Conservation (phyloP, 1,284 basidiomycete genomes). For the Fistulinella cinereoalba region DNA sequence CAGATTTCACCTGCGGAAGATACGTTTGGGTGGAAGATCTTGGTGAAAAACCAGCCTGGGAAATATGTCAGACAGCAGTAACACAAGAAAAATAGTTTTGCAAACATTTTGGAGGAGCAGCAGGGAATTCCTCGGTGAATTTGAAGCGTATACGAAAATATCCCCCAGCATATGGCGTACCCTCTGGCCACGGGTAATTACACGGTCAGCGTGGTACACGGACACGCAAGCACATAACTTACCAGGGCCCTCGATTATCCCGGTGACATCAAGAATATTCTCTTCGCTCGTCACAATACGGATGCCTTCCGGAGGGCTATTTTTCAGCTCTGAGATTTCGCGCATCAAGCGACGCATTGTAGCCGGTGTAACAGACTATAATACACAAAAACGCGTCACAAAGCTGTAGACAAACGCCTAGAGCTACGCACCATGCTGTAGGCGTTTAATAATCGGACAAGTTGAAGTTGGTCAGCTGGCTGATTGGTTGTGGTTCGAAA, state of each 20-base stretch:
- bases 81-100: slow-evolving; percentile 7
- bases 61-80: slow-evolving; percentile 7
- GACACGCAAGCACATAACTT: slow-evolving; percentile 24
- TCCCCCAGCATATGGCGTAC: slow-evolving; percentile 89
- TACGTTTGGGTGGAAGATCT: slow-evolving; percentile 97
- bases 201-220: slow-evolving; percentile 14
- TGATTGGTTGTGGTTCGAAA: slow-evolving; percentile 26
- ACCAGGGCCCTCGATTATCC: slow-evolving; percentile 81
- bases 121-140: slow-evolving; percentile 88
- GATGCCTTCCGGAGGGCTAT: slow-evolving; percentile 83
- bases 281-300: slow-evolving; percentile 81
- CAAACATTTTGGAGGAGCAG: slow-evolving; percentile 88
- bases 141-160: slow-evolving; percentile 87
- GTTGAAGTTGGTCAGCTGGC: slow-evolving; percentile 13
- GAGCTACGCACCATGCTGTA: slow-evolving; percentile 26
- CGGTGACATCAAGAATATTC: slow-evolving; percentile 77
- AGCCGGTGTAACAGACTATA: slow-evolving; percentile 47
- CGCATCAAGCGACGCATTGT: slow-evolving; percentile 78
- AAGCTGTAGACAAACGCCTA: background rate
- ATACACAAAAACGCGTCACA: background rate
- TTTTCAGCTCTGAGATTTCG: slow-evolving; percentile 77
- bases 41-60: slow-evolving; percentile 83
- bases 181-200: slow-evolving; percentile 47
- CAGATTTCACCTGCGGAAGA: slow-evolving; percentile 90
- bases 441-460: slow-evolving; percentile 4